Evolutionary conservation across 2,329 filamentous ascomycete species (phyloP), one percentile per base, ranked within the genome.

Genomic region (Chaetomium strumarium): DNA sequence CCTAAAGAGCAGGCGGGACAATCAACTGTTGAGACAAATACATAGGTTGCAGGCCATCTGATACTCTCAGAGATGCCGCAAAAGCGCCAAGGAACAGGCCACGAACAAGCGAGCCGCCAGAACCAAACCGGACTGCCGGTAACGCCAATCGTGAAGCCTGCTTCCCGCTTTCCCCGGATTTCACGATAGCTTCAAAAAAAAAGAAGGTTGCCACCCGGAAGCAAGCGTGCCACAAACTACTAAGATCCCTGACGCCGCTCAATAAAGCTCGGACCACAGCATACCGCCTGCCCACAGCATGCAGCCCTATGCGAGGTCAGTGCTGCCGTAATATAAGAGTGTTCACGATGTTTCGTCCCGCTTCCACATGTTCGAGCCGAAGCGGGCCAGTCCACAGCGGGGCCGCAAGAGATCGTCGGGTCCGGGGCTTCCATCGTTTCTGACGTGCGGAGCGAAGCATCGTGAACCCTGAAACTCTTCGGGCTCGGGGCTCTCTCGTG

Each of bases 141-240:
- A 53, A 44, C 42, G 42, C 49, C 46, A 48, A 49, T 44, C 38
- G 39, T 17, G 29, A 34, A 11, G 37, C 49, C 43, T 43, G 43
- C 13, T 16, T 37, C 34, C 38, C 17, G 8, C n/a, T 39, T 51
- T 20, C 58, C 55, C 58, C 58, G 46, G 58, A 60, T 60, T 53
- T 62, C 60, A 62, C 60, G 58, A 62, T 62, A 46, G 50, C 56
- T 47, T 60, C 60, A 61, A 48, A 46, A 33, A 31, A 53, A 40
- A 61, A 48, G 44, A 33, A 31, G 53, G 43, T 56, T 44, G 59
- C 58, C 56, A 57, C 59, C 45, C 40, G 29, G 48, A 36, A 31
- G 11, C 31, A 8, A 13, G 24, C 6, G 5, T 16, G n/a, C 29
- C 17, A 19, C 19, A 12, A 36, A 36, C 29, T n/a, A n/a, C n/a